Evolutionary conservation across 352 stramenopile species (phyloP).

Genomic region (Phytophthora kernoviae): DNA sequence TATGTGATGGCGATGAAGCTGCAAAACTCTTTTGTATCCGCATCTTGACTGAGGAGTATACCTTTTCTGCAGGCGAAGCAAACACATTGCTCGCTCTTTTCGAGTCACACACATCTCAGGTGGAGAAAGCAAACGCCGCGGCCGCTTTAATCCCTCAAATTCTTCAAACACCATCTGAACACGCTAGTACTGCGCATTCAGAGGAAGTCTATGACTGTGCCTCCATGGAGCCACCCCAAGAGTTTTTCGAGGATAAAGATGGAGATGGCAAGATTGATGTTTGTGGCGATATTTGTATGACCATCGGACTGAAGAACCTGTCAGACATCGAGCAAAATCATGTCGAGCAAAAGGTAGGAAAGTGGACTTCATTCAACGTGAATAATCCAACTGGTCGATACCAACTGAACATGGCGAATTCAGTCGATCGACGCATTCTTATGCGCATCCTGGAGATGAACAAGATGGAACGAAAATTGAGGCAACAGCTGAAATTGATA

Average conservation of each 20-base stretch:
- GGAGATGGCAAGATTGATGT: conserved; percentile 82
- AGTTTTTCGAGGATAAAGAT: conserved; percentile 86
- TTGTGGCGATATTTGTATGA: conserved; percentile 78
- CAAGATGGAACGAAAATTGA: conserved; percentile 55
- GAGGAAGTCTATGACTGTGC: conserved; percentile 65
- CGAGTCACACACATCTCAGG: conserved; percentile 61
- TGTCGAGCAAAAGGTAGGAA: conserved; percentile 73
- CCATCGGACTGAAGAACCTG: conserved; percentile 66
- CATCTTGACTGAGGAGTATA: conserved; percentile 65
- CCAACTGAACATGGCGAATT: conserved; percentile 71
- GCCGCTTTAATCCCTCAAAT: conserved; percentile 74
- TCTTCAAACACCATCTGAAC: conserved; percentile 15
- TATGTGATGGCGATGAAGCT: conserved; percentile 56
- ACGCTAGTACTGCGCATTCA: conserved; percentile 2
- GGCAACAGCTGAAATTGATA: conserved; percentile 58
- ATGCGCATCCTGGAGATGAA: conserved; percentile 75
- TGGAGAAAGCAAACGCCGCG: conserved; percentile 70
- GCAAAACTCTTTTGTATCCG: conserved; percentile 69
- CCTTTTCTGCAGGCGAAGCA: conserved; percentile 57
- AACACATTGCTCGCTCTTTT: conserved; percentile 68
- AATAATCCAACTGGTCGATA: conserved; percentile 73
- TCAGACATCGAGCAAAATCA: conserved; percentile 73
- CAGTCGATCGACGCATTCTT: conserved; percentile 73
- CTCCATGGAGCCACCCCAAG: conserved; percentile 52
- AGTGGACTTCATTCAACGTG: conserved; percentile 82